Evolutionary conservation across 2,329 filamentous ascomycete species (phyloP).

Genomic region (Diaporthe caulivora): DNA sequence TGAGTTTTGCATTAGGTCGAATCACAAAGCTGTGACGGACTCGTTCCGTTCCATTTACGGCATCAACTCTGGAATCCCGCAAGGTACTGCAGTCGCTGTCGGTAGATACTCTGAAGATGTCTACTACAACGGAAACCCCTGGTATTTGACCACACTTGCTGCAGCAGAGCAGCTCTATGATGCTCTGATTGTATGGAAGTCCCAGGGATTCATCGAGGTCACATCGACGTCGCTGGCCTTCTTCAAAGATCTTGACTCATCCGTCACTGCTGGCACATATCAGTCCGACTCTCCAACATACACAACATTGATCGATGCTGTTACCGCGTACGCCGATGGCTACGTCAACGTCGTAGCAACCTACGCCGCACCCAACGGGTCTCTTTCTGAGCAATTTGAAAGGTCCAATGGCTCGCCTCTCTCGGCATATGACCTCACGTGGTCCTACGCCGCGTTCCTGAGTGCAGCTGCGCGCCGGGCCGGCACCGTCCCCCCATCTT

Average conservation of each 20-base stretch:
- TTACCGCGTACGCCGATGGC: constrained; percentile 69
- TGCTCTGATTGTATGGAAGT: constrained; percentile 78
- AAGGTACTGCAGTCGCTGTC: constrained; percentile 70
- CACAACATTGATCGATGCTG: constrained; percentile 67
- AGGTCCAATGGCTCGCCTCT: constrained; percentile 65
- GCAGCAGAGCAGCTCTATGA: constrained; percentile 86
- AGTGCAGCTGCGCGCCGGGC: constrained; percentile 71
- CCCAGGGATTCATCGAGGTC: constrained; percentile 72
- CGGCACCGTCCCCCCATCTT: constrained; percentile 67
- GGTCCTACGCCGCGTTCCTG: constrained; percentile 80
- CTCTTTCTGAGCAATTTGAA: constrained; percentile 76
- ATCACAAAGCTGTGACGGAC: constrained; percentile 81
- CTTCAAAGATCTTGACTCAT: constrained; percentile 75
- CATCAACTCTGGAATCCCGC: constrained; percentile 75
- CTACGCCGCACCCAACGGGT: constrained; percentile 74
- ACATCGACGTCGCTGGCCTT: constrained; percentile 76
- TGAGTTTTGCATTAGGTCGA: constrained; percentile 56
- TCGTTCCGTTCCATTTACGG: constrained; percentile 79
- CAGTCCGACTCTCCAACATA: constrained; percentile 60
- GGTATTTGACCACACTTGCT: constrained; percentile 82
- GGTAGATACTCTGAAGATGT: constrained; percentile 79
- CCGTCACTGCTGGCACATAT: constrained; percentile 73
- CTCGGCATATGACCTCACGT: constrained; percentile 77
- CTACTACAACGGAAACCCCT: constrained; percentile 85
- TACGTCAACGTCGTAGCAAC: constrained; percentile 72